phyloP scores from a whole-genome alignment of 2,329 filamentous ascomycete genomes.

The Diaporthe citrichinensis region DNA sequence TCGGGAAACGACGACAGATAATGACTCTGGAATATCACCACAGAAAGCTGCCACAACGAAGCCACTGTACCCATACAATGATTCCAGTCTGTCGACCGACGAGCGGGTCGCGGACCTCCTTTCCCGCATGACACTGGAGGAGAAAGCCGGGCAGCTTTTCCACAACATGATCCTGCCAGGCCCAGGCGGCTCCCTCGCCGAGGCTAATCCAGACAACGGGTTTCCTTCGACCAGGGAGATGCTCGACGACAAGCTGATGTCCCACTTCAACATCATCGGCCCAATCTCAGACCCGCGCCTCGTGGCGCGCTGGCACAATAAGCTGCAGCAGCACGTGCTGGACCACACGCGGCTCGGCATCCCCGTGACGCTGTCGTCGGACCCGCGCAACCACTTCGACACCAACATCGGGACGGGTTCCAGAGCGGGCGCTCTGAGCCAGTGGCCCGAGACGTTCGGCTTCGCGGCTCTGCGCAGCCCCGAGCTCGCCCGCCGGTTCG shows the following conservation, averaged over 20 bases:
- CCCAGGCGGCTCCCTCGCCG: conserved; percentile 30
- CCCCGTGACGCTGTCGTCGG: conserved; percentile 62
- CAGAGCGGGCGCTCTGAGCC: conserved; percentile 59
- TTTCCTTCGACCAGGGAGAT: conserved; percentile 8
- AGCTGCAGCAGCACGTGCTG: conserved; percentile 57
- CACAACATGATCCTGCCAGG: conserved; percentile 35
- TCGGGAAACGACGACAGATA: background rate
- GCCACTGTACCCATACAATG: conserved; percentile 23
- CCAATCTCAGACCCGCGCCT: conserved; percentile 48
- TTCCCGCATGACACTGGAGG: conserved; percentile 39
- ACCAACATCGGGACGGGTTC: conserved; percentile 60
- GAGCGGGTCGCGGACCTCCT: conserved; percentile 38
- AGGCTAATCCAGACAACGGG: background rate
- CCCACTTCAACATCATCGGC: conserved; percentile 43
- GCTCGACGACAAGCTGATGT: conserved; percentile 37
- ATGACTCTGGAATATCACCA: background rate
- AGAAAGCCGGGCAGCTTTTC: conserved; percentile 38
- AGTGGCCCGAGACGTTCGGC: conserved; percentile 66
- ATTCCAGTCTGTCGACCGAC: conserved; percentile 6
- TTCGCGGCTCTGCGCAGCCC: conserved; percentile 63
- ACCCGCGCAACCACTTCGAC: conserved; percentile 62
- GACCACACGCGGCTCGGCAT: conserved; percentile 61
- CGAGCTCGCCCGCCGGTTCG: conserved; percentile 60
- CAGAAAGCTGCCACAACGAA: background rate
- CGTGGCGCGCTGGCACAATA: conserved; percentile 57